Percentiles rank a stretch among this genome's conserved stretches.
Evolutionary conservation across 257 asterid species (phyloP).

Genomic region (Rubia yunnanensis): DNA sequence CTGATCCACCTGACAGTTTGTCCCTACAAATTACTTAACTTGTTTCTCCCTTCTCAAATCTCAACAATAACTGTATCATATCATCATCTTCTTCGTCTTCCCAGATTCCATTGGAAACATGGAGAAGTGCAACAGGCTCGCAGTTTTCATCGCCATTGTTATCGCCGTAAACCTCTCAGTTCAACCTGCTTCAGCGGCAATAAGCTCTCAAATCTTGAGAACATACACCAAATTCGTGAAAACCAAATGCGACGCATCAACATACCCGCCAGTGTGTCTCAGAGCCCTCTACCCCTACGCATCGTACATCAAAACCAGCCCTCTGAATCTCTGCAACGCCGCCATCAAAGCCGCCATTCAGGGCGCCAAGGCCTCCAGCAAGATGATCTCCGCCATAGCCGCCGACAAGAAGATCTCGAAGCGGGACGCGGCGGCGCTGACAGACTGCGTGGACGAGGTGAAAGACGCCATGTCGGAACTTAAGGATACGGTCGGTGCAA

Average conservation of each 20-base stretch:
- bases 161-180: not conserved
- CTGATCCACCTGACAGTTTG: not conserved
- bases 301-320: not conserved
- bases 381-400: not conserved
- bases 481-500: not conserved
- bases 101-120: not conserved
- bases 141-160: not conserved
- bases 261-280: not conserved
- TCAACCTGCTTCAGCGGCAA: not conserved
- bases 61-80: not conserved
- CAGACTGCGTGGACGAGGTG: not conserved
- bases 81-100: not conserved
- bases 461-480: not conserved
- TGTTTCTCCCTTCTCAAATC: not conserved
- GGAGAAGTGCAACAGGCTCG: not conserved
- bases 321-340: not conserved
- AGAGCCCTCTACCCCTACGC: not conserved
- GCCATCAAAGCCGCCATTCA: not conserved
- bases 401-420: not conserved
- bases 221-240: not conserved
- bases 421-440: not conserved
- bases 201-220: not conserved
- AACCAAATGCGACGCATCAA: not conserved
- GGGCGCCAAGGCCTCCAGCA: not conserved
- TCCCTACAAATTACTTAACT: not conserved